phyloP scores from a whole-genome alignment of 495 filamentous ascomycete genomes.

The Aspergillus carlsbadensis region DNA sequence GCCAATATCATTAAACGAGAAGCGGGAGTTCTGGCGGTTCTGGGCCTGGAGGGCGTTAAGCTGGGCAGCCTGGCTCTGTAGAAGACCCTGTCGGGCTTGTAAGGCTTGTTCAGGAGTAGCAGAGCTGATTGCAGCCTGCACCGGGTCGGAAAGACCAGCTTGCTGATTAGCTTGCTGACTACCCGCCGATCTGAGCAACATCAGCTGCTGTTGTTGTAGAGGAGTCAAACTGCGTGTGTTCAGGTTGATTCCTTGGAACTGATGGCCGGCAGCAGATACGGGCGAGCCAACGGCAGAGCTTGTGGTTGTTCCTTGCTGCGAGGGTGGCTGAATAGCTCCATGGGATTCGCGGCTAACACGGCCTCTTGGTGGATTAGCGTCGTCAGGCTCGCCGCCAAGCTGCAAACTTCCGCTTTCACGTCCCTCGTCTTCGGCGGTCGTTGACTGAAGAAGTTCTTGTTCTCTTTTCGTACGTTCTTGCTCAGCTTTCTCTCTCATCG shows the following conservation, averaged over 20 bases:
- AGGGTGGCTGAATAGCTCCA: conserved; percentile 69
- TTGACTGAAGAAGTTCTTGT: conserved; percentile 54
- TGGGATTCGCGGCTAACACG: conserved; percentile 50
- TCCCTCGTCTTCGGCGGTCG: conserved; percentile 52
- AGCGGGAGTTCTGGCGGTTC: conserved; percentile 81
- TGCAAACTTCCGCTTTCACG: conserved; percentile 84
- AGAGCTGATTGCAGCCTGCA: conserved; percentile 53
- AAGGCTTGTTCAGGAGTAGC: conserved; percentile 40
- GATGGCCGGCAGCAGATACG: conserved; percentile 49
- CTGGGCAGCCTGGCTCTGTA: conserved; percentile 59
- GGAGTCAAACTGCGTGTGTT: conserved; percentile 73
- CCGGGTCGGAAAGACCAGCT: conserved; percentile 53
- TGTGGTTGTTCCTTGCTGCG: conserved; percentile 58
- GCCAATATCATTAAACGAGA: conserved; percentile 81
- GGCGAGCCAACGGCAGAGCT: conserved; percentile 47
- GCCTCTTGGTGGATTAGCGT: conserved; percentile 50
- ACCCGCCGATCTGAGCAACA: conserved; percentile 61
- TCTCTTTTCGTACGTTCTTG: conserved; percentile 62
- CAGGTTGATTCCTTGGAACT: conserved; percentile 55
- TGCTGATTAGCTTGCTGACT: conserved; percentile 54
- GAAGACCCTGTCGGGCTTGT: conserved; percentile 47
- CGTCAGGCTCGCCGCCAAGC: conserved; percentile 88
- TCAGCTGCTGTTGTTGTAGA: conserved; percentile 73
- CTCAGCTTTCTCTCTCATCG: conserved; percentile 64
- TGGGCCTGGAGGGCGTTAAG: conserved; percentile 66